Percentiles rank a stretch among this genome's conserved stretches.
Conservation (phyloP, 2,329 filamentous ascomycete genomes). For the Coleophoma crateriformis region DNA sequence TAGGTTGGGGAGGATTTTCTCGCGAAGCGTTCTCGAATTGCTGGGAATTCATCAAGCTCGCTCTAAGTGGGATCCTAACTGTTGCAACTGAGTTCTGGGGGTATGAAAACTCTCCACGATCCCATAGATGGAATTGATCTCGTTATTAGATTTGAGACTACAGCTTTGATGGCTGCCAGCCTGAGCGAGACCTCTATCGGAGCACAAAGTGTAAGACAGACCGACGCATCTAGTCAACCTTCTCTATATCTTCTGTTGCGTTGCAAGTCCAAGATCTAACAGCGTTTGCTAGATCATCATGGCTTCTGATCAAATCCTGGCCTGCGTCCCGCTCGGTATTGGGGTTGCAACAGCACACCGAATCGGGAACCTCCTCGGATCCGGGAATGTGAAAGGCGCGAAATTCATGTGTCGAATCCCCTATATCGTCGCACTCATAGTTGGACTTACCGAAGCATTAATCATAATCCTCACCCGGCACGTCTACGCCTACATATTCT, state of each 20-base stretch:
- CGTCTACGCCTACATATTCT: slow-evolving; percentile 71
- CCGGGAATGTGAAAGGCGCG: slow-evolving; percentile 56
- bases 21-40: slow-evolving; percentile 62
- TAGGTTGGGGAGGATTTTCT: slow-evolving; percentile 54
- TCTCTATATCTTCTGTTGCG: slow-evolving; percentile 56
- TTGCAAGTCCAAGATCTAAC: slow-evolving; percentile 52
- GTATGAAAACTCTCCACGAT: slow-evolving; percentile 40
- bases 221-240: slow-evolving; percentile 52
- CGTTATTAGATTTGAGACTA: slow-evolving; percentile 73
- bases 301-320: slow-evolving; percentile 72
- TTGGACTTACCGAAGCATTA: slow-evolving; percentile 59
- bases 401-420: slow-evolving; percentile 66
- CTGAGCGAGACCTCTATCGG: slow-evolving; percentile 75
- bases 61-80: slow-evolving; percentile 68
- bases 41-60: slow-evolving; percentile 67
- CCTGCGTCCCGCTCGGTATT: slow-evolving; percentile 75
- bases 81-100: slow-evolving; percentile 90
- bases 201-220: slow-evolving; percentile 69
- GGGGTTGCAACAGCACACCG: slow-evolving; percentile 72
- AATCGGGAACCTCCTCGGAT: slow-evolving; percentile 72
- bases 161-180: slow-evolving; percentile 66
- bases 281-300: slow-evolving; percentile 80
- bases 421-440: slow-evolving; percentile 61
- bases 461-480: slow-evolving; percentile 65
- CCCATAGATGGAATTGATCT: slow-evolving; percentile 69